Conservation (phyloP, 805 yeast species). For the Zygotorulaspora chibaensis region DNA sequence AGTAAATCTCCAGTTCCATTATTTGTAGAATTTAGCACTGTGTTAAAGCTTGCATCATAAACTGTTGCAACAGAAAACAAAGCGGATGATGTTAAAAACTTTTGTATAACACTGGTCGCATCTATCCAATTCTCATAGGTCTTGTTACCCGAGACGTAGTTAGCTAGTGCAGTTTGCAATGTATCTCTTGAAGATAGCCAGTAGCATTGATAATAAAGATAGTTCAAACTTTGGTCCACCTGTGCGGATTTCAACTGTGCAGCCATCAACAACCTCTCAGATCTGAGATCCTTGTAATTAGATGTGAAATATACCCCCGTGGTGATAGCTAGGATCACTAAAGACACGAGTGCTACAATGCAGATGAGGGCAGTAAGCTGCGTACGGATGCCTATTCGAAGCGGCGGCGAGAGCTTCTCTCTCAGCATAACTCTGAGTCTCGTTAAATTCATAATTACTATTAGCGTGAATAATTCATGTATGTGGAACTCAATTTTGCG, state of each 20-base stretch:
- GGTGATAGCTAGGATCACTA: slow-evolving; percentile 68
- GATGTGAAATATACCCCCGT: slow-evolving; percentile 70
- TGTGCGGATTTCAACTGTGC: slow-evolving; percentile 81
- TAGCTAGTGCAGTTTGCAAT: slow-evolving; percentile 55
- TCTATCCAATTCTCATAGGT: slow-evolving; percentile 45
- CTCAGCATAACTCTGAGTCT: background rate
- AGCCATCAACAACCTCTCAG: slow-evolving; percentile 69
- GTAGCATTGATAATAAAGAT: slow-evolving; percentile 61
- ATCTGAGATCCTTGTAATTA: slow-evolving; percentile 56
- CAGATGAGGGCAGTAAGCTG: slow-evolving; percentile 71
- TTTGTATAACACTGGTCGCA: slow-evolving; percentile 48
- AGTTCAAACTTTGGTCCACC: slow-evolving; percentile 60
- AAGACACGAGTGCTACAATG: slow-evolving; percentile 62
- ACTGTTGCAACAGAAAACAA: slow-evolving; percentile 59
- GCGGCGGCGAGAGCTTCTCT: slow-evolving; percentile 27
- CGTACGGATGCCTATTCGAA: slow-evolving; percentile 64
- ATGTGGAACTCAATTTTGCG: no score
- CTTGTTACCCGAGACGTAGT: slow-evolving; percentile 69
- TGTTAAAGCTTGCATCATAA: slow-evolving; percentile 55
- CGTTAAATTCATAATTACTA: background rate
- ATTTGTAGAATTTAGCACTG: slow-evolving; percentile 44
- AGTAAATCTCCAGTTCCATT: slow-evolving; percentile 37
- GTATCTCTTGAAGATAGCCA: slow-evolving; percentile 61
- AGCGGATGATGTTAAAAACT: slow-evolving; percentile 60
- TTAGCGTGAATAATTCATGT: no score